Percentiles rank a stretch among this genome's conserved stretches.
Conservation (phyloP, 257 asterid genomes). For the Jaltomata sinuosa region DNA sequence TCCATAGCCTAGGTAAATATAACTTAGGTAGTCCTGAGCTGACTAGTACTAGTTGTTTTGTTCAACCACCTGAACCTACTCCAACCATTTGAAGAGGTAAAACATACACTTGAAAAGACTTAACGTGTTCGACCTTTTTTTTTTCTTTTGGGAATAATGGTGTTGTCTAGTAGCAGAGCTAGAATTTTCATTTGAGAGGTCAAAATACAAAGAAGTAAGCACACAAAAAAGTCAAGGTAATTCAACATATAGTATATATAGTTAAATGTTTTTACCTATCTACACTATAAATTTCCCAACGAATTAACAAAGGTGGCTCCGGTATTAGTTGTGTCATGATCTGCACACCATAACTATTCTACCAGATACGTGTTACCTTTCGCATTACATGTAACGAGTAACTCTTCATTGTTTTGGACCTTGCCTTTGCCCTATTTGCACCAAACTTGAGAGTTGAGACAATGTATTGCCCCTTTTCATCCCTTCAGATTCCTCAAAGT, state of each 20-base stretch:
- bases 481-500: not conserved
- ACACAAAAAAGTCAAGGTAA: not conserved
- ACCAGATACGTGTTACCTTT: not conserved
- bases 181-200: not conserved
- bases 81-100: not conserved
- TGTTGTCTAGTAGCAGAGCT: fast-evolving
- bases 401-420: not conserved
- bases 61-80: not conserved
- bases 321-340: not conserved
- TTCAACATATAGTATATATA: not conserved
- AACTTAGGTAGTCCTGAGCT: not conserved
- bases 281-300: not conserved
- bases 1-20: not conserved
- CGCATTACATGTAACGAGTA: not conserved
- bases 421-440: not conserved
- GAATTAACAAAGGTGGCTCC: not conserved
- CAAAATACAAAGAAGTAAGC: not conserved
- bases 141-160: not conserved
- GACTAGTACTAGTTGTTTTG: not conserved
- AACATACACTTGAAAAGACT: not conserved
- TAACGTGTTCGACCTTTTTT: not conserved
- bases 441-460: not conserved
- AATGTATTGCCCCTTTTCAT: not conserved
- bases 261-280: not conserved
- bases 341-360: not conserved